Percentiles rank a stretch among this genome's conserved stretches.
phyloP scores from a whole-genome alignment of 257 asterid genomes.

The Ligustrum vulgare region DNA sequence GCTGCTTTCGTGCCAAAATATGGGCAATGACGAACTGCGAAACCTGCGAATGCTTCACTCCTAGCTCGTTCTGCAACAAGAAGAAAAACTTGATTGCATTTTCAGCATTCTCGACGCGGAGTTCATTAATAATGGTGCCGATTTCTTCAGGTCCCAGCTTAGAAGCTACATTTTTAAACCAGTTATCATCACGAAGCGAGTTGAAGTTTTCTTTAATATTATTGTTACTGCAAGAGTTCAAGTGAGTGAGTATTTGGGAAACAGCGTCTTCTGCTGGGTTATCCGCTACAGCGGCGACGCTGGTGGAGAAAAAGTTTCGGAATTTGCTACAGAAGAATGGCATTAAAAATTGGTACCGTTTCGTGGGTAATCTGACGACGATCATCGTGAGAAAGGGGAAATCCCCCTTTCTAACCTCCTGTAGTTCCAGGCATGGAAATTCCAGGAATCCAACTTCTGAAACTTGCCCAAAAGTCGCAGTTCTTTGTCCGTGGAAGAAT shows the following conservation, averaged over 20 bases:
- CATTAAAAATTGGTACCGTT: constrained; percentile 29
- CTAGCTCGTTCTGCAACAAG: constrained; percentile 52
- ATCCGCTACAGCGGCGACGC: constrained; percentile 32
- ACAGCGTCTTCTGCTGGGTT: constrained; percentile 31
- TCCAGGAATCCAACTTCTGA: constrained; percentile 80
- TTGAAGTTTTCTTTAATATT: constrained; percentile 25
- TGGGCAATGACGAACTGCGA: constrained; percentile 52
- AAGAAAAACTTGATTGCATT: constrained; percentile 65
- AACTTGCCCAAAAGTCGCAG: constrained; percentile 66
- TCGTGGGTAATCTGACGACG: constrained; percentile 36
- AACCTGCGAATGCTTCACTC: constrained; percentile 44
- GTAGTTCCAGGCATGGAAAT: constrained; percentile 95
- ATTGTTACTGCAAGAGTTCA: constrained; percentile 29
- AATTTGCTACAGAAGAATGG: constrained; percentile 16
- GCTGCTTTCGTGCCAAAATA: constrained; percentile 55
- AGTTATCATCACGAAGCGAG: constrained; percentile 30
- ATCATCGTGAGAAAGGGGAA: constrained; percentile 29
- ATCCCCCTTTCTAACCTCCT: constrained; percentile 45
- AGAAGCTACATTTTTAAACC: constrained; percentile 34
- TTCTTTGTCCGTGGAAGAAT: constrained; percentile 81
- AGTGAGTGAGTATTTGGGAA: constrained; percentile 37
- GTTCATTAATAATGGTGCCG: constrained; percentile 40
- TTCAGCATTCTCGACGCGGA: constrained; percentile 34
- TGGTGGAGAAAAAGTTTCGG: constrained; percentile 28
- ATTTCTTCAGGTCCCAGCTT: constrained; percentile 44